Conservation (phyloP, 129 eudicot genomes). For the Centrapalus pauciflorus region DNA sequence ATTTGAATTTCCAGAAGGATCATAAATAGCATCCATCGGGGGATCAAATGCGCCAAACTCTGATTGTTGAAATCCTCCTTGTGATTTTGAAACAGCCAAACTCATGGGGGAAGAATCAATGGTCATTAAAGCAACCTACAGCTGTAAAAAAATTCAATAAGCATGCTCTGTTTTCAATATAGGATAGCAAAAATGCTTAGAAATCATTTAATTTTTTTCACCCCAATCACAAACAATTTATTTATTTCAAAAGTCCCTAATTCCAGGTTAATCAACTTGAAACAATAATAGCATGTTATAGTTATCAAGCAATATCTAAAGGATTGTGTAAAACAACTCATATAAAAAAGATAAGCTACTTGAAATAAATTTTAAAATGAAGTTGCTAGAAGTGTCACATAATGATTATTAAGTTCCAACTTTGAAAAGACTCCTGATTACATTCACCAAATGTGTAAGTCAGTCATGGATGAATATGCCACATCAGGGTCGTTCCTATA, state of each 20-base stretch:
- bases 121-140: constrained; percentile 30
- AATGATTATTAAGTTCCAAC: neutral
- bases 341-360: neutral
- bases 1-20: constrained; percentile 37
- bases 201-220: neutral
- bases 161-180: neutral
- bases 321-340: neutral
- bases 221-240: neutral
- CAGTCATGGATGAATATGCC: neutral
- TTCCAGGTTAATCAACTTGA: constrained; percentile 9
- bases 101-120: constrained; percentile 41
- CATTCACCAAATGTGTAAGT: neutral
- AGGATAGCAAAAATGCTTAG: neutral
- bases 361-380: neutral
- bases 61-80: constrained; percentile 32
- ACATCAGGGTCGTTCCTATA: too few relatives aligned
- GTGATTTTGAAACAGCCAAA: constrained; percentile 48
- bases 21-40: constrained; percentile 38
- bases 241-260: neutral
- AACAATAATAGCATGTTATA: constrained; percentile 9
- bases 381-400: constrained; percentile 12
- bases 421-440: neutral
- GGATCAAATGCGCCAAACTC: constrained; percentile 37
- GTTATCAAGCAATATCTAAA: neutral
- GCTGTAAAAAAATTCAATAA: constrained; percentile 7